Evolutionary conservation across 495 filamentous ascomycete species (phyloP).

Genomic region (Trichoderma reesei): DNA sequence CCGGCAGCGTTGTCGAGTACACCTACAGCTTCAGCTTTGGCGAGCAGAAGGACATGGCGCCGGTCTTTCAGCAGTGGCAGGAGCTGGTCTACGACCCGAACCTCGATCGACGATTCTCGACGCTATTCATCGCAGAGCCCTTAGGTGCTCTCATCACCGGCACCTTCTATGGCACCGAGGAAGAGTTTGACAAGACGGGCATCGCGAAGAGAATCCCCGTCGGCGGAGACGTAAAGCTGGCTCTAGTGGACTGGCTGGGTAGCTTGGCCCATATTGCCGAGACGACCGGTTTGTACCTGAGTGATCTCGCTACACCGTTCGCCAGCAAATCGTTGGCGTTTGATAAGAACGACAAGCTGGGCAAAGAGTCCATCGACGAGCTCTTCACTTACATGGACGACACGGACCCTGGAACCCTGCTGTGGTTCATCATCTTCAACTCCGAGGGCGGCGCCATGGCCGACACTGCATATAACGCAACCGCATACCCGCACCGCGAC

Average conservation of each 20-base stretch:
- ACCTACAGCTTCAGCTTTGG: conserved; percentile 37
- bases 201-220: conserved; percentile 35
- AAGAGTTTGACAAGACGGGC: conserved; percentile 38
- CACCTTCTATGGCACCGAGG: conserved; percentile 43
- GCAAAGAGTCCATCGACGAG: conserved; percentile 26
- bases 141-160: conserved; percentile 41
- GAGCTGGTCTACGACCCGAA: conserved; percentile 39
- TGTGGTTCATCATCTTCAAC: conserved; percentile 50
- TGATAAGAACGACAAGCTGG: conserved; percentile 33
- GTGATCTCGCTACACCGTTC: conserved; percentile 39
- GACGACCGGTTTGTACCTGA: conserved; percentile 33
- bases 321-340: conserved; percentile 47
- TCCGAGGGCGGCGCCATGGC: conserved; percentile 45
- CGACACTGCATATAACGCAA: conserved; percentile 32
- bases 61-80: conserved; percentile 31
- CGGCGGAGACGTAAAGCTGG: conserved; percentile 22
- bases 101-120: conserved; percentile 44
- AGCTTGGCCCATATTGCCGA: conserved; percentile 41
- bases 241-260: conserved; percentile 48
- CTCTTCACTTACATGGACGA: conserved; percentile 44
- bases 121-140: conserved; percentile 40
- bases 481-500: conserved; percentile 50
- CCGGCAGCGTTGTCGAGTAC: conserved; percentile 42
- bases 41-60: conserved; percentile 30
- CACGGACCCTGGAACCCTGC: conserved; percentile 33